phyloP scores from a whole-genome alignment of 345 rosid species.

The Syzygium aromaticum region DNA sequence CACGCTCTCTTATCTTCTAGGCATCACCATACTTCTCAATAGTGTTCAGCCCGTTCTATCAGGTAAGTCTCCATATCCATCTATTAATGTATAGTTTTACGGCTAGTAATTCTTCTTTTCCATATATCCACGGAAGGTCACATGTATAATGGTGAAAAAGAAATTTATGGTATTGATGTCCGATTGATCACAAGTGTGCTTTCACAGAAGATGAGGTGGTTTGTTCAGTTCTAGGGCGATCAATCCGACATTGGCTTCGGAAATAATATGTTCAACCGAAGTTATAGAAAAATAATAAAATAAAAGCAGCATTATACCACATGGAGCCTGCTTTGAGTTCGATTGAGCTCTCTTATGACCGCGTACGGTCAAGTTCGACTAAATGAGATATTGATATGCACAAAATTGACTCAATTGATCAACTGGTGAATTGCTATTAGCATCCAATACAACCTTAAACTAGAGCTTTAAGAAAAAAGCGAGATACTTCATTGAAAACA shows the following conservation, averaged over 20 bases:
- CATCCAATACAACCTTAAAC: neutral
- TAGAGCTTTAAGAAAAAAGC: neutral
- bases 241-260: neutral
- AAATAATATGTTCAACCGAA: neutral
- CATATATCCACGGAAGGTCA: neutral
- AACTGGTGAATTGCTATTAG: neutral
- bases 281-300: neutral
- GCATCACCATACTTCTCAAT: conserved; percentile 24
- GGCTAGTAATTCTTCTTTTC: neutral
- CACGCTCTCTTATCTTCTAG: conserved; percentile 10
- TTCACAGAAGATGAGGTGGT: neutral
- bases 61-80: conserved; percentile 1
- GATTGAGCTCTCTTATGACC: neutral
- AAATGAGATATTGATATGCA: neutral
- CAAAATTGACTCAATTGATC: neutral
- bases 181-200: neutral
- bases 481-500: neutral
- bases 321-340: neutral
- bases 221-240: neutral
- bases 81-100: neutral
- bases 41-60: conserved; percentile 33
- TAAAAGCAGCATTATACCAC: neutral
- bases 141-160: neutral
- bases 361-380: neutral
- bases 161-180: neutral